phyloP scores from a whole-genome alignment of 1,284 basidiomycete genomes.

The Filobasidium uniguttulatum region DNA sequence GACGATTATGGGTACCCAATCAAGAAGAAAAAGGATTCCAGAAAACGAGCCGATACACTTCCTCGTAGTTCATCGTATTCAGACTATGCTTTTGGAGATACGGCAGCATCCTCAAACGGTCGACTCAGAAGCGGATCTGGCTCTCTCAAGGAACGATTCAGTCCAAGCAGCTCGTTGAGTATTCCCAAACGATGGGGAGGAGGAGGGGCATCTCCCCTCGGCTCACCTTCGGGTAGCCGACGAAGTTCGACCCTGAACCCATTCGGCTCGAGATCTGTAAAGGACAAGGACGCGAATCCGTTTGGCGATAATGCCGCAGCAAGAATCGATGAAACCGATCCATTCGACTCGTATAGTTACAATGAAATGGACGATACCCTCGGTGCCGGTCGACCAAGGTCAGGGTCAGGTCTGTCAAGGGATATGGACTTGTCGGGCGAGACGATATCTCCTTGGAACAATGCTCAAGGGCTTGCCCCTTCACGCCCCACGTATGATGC shows the following conservation, averaged over 20 bases:
- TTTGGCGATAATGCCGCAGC: constrained; percentile 4
- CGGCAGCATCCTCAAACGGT: constrained; percentile 12
- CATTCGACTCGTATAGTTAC: not conserved
- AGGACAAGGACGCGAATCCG: constrained; percentile 3
- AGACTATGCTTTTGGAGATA: constrained; percentile 29
- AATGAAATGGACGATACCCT: no score
- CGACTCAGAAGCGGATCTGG: constrained; percentile 9
- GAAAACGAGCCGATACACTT: constrained; percentile 25
- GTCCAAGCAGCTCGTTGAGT: constrained; percentile 5
- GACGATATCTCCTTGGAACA: constrained; percentile 16
- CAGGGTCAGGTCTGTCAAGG: constrained; percentile 3
- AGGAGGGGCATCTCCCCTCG: not conserved
- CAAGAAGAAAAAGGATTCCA: constrained; percentile 42
- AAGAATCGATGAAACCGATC: not conserved
- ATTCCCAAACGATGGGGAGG: not conserved
- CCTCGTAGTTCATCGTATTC: constrained; percentile 12
- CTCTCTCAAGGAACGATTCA: constrained; percentile 13
- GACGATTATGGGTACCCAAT: constrained; percentile 18
- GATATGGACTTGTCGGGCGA: constrained; percentile 15
- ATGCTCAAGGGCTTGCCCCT: constrained; percentile 13
- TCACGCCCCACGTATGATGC: constrained; percentile 17
- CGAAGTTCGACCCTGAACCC: not conserved
- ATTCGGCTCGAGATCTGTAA: not conserved
- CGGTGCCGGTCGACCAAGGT: not conserved
- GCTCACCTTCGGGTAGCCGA: not conserved